These are phyloP conservation scores for Arthrobotrys pseudoclavata DNA, from an alignment of 2,329 filamentous ascomycete genomes.

Conservation along the genomic window DNA sequence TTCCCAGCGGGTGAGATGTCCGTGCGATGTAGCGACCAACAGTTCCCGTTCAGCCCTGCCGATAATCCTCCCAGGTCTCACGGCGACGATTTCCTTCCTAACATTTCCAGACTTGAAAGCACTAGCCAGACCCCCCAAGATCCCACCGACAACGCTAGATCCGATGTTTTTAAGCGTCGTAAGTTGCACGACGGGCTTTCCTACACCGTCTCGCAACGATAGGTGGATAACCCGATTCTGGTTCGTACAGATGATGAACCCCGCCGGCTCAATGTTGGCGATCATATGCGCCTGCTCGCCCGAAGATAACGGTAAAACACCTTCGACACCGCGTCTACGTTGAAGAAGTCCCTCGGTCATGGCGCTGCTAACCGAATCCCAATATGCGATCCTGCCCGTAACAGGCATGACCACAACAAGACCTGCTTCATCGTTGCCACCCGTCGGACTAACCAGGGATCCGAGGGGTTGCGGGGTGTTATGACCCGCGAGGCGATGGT, in stretches of 20 bases:
- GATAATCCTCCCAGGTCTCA: slow-evolving; percentile 78
- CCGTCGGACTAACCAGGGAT: slow-evolving; percentile 82
- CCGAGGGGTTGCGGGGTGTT: slow-evolving; percentile 84
- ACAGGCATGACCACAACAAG: slow-evolving; percentile 87
- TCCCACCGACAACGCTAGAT: slow-evolving; percentile 65
- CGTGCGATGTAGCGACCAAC: slow-evolving; percentile 82
- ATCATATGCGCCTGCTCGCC: slow-evolving; percentile 84
- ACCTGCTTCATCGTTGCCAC: slow-evolving; percentile 83
- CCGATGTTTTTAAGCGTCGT: slow-evolving; percentile 79
- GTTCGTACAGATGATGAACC: slow-evolving; percentile 87
- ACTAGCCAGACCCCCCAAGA: slow-evolving; percentile 79
- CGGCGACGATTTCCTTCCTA: slow-evolving; percentile 83
- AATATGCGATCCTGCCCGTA: slow-evolving; percentile 88
- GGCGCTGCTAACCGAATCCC: slow-evolving; percentile 82
- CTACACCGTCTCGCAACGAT: slow-evolving; percentile 86
- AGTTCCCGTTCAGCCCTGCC: slow-evolving; percentile 87
- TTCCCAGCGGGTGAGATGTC: slow-evolving; percentile 86
- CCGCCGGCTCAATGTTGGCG: slow-evolving; percentile 85
- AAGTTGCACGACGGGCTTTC: slow-evolving; percentile 82
- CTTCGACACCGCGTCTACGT: slow-evolving; percentile 63
- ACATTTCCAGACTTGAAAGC: slow-evolving; percentile 78
- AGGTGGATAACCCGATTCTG: slow-evolving; percentile 89
- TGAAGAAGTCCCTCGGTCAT: slow-evolving; percentile 63
- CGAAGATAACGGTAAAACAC: slow-evolving; percentile 72
- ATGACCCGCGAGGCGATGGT: slow-evolving; percentile 71